A percentile compares a stretch with the other conserved stretches of the same genome.
phyloP scores from a whole-genome alignment of 345 rosid genomes.

The Fremontodendron californicum region DNA sequence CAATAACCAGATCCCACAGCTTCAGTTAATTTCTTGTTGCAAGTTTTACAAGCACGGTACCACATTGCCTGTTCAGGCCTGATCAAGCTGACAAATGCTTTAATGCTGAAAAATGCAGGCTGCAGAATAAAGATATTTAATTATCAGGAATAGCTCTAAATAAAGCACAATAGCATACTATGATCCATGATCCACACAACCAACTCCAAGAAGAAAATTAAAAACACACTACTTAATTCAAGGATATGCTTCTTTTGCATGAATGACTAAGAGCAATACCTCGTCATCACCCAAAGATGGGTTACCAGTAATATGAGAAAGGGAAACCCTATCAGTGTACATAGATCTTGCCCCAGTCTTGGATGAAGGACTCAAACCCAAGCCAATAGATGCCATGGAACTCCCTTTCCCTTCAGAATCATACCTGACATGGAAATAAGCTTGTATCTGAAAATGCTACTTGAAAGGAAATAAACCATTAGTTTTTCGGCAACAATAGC shows the following conservation, averaged over 20 bases:
- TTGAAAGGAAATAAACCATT: background rate
- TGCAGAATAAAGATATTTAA: slow-evolving; percentile 24
- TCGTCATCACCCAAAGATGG: slow-evolving; percentile 69
- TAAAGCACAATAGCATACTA: background rate
- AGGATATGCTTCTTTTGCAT: background rate
- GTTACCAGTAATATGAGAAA: slow-evolving; percentile 60
- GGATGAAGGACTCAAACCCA: slow-evolving; percentile 53
- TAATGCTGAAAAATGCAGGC: slow-evolving; percentile 69
- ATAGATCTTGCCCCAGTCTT: slow-evolving; percentile 62
- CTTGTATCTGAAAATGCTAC: background rate
- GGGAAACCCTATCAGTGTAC: slow-evolving; percentile 58
- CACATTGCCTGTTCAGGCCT: slow-evolving; percentile 91
- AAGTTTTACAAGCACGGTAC: slow-evolving; percentile 95
- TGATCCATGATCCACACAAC: background rate
- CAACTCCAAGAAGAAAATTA: background rate
- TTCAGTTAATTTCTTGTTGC: slow-evolving; percentile 92
- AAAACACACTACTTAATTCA: background rate
- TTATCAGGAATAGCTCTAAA: background rate
- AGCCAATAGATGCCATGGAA: slow-evolving; percentile 67
- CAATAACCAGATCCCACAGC: slow-evolving; percentile 84
- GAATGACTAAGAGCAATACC: slow-evolving; percentile 37
- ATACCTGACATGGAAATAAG: slow-evolving; percentile 44
- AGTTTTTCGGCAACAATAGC: background rate
- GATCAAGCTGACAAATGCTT: slow-evolving; percentile 70
- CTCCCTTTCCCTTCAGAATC: slow-evolving; percentile 80